phyloP scores from a whole-genome alignment of 805 yeast species.

The Wickerhamiella dianesei region DNA sequence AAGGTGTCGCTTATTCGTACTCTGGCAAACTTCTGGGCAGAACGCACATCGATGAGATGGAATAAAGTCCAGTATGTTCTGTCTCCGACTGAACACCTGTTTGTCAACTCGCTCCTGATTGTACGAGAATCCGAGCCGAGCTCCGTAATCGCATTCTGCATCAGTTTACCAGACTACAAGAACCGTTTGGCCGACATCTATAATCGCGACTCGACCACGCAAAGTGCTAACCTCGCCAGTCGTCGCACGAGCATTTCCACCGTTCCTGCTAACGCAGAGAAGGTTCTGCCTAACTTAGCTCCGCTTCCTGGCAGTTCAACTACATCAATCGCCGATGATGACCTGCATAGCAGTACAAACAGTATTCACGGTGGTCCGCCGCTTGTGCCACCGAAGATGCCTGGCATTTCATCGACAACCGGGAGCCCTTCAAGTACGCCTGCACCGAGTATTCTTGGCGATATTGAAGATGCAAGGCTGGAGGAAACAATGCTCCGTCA shows the following conservation, averaged over 20 bases:
- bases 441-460: constrained; percentile 1
- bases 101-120: constrained; percentile 85
- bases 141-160: constrained; percentile 83
- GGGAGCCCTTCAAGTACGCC: background rate
- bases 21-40: constrained; percentile 91
- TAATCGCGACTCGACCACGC: constrained; percentile 10
- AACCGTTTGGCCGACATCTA: constrained; percentile 40
- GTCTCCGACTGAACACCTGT: constrained; percentile 69
- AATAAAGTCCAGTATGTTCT: constrained; percentile 80
- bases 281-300: constrained; percentile 1
- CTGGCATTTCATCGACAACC: background rate
- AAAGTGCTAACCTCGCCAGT: background rate
- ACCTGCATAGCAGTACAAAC: background rate
- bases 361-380: background rate
- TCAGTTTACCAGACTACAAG: constrained; percentile 71
- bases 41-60: constrained; percentile 90
- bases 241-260: constrained; percentile 2
- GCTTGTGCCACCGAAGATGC: background rate
- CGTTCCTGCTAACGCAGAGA: constrained; percentile 4
- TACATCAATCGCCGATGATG: background rate
- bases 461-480: constrained; percentile 23
- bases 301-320: background rate
- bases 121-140: constrained; percentile 95
- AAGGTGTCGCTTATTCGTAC: constrained; percentile 56
- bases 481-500: constrained; percentile 66